Percentiles rank a stretch among this genome's conserved stretches.
These are phyloP conservation scores for Catharanthus roseus DNA, from an alignment of 257 asterid species.

Conservation along the genomic window DNA sequence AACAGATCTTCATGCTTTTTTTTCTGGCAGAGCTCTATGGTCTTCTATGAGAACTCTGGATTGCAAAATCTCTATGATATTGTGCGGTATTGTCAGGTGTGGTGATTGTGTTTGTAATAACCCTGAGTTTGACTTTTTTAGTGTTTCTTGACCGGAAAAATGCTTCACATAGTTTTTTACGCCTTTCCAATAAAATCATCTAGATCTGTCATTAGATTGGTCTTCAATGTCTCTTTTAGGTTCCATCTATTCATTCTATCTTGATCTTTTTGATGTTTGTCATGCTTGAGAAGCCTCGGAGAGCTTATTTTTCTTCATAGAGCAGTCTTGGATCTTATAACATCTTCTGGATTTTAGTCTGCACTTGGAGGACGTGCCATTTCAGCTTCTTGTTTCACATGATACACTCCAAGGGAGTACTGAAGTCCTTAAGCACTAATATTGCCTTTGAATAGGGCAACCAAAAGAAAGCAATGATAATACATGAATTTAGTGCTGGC, in stretches of 20 bases:
- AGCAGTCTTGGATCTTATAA: not conserved
- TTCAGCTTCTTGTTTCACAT: not conserved
- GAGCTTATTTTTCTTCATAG: not conserved
- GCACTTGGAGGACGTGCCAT: not conserved
- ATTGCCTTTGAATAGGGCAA: not conserved
- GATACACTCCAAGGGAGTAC: not conserved
- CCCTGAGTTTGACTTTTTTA: not conserved
- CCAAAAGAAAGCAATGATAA: not conserved
- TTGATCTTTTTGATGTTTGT: not conserved
- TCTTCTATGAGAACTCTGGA: constrained; percentile 90
- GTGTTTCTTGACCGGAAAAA: not conserved
- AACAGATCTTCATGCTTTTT: constrained; percentile 16
- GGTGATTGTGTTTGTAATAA: constrained; percentile 11
- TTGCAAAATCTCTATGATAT: constrained; percentile 87
- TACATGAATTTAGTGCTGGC: not conserved
- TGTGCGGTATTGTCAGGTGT: constrained; percentile 82
- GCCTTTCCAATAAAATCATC: not conserved
- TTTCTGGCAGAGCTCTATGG: constrained; percentile 93
- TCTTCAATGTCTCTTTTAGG: not conserved
- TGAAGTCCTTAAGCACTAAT: not conserved
- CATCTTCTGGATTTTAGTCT: not conserved
- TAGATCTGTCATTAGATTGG: not conserved
- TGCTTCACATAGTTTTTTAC: not conserved
- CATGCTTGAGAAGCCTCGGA: not conserved
- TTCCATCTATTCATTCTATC: not conserved